A percentile compares a stretch with the other conserved stretches of the same genome.
phyloP scores from a whole-genome alignment of 2,329 filamentous ascomycete species.

The Sporothrix dimorphospora region DNA sequence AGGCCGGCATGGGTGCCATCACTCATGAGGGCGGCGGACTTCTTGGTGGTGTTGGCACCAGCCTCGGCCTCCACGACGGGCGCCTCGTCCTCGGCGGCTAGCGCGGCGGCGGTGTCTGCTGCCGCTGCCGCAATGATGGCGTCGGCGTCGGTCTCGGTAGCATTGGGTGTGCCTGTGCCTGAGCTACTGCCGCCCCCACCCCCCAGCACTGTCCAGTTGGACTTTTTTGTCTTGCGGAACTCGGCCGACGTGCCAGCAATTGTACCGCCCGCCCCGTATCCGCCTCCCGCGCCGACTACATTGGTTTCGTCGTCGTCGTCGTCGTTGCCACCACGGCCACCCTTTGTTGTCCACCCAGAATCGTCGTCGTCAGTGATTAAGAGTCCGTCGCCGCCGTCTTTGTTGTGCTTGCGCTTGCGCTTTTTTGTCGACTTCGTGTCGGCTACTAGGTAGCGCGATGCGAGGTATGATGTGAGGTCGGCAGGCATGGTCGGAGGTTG shows the following conservation, averaged over 20 bases:
- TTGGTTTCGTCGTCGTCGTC: slow-evolving; percentile 49
- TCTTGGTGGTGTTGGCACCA: slow-evolving; percentile 45
- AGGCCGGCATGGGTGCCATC: slow-evolving; percentile 86
- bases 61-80: slow-evolving; percentile 54
- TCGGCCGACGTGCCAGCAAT: slow-evolving; percentile 59
- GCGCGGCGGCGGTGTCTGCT: slow-evolving; percentile 63
- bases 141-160: slow-evolving; percentile 67
- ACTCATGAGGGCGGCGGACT: slow-evolving; percentile 68
- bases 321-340: slow-evolving; percentile 48
- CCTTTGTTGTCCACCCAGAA: slow-evolving; percentile 51
- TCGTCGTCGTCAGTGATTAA: slow-evolving; percentile 69
- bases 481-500: slow-evolving; percentile 52
- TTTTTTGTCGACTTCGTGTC: slow-evolving; percentile 64
- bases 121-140: slow-evolving; percentile 75
- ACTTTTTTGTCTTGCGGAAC: slow-evolving; percentile 77
- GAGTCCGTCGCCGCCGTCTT: slow-evolving; percentile 49
- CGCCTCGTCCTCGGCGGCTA: slow-evolving; percentile 53
- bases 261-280: slow-evolving; percentile 43
- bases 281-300: slow-evolving; percentile 44
- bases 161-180: slow-evolving; percentile 36
- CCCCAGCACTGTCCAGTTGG: slow-evolving; percentile 75
- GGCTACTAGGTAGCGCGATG: slow-evolving; percentile 83
- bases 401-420: slow-evolving; percentile 62
- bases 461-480: slow-evolving; percentile 80
- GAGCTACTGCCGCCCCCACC: slow-evolving; percentile 40